These are phyloP conservation scores for Penicillium sp. DNA, from an alignment of 2,329 filamentous ascomycete species.

Conservation along the genomic window DNA sequence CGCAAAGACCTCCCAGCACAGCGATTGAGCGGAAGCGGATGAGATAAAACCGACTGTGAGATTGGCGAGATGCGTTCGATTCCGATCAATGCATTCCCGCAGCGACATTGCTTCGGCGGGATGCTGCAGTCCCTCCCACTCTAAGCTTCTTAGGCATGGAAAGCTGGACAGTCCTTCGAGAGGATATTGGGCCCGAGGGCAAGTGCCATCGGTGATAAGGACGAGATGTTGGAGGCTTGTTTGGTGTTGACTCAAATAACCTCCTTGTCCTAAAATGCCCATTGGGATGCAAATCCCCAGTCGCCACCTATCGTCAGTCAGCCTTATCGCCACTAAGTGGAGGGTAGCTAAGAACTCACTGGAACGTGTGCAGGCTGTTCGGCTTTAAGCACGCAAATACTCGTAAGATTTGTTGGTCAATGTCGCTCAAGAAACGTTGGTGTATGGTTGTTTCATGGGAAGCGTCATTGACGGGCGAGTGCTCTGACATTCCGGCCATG, in stretches of 20 bases:
- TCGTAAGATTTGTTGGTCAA: not conserved
- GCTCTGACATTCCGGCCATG: not conserved
- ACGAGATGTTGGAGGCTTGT: not conserved
- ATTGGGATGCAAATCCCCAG: not conserved
- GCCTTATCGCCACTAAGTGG: not conserved
- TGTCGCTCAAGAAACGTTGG: not conserved
- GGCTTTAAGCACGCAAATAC: not conserved
- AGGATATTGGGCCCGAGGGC: not conserved
- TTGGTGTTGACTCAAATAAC: not conserved
- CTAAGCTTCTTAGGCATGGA: not conserved
- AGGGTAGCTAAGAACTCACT: not conserved
- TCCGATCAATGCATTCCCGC: not conserved
- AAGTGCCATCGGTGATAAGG: not conserved
- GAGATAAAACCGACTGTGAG: not conserved
- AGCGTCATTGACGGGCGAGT: not conserved
- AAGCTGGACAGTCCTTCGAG: not conserved
- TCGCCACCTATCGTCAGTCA: not conserved
- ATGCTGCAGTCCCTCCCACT: not conserved
- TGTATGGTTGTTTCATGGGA: not conserved
- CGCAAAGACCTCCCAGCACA: not conserved
- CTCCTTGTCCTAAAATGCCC: not conserved
- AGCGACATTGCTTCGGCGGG: not conserved
- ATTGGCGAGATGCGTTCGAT: not conserved
- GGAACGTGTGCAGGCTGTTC: not conserved
- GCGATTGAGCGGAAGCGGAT: not conserved